A percentile compares a stretch with the other conserved stretches of the same genome.
Evolutionary conservation across 257 asterid genomes (phyloP).

Genomic region (Galeopsis tetrahit): DNA sequence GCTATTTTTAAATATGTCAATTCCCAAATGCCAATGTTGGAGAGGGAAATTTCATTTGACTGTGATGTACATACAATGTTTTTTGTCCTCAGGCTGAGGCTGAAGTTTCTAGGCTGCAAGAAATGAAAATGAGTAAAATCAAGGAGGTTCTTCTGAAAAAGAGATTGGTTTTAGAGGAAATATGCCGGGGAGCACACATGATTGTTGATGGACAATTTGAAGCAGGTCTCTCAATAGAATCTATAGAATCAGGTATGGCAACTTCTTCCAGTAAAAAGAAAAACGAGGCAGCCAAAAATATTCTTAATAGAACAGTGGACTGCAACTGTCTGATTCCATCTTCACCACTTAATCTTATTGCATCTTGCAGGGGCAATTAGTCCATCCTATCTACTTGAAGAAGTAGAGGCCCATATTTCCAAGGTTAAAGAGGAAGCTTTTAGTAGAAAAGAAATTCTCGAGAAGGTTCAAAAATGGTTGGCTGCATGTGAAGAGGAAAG

Average conservation of each 20-base stretch:
- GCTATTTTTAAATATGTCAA: background rate
- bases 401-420: conserved; percentile 68
- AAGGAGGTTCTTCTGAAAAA: conserved; percentile 81
- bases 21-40: background rate
- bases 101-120: conserved; percentile 73
- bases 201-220: conserved; percentile 55
- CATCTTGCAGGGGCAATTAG: conserved; percentile 60
- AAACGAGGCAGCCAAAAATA: conserved; percentile 2
- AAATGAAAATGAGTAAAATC: conserved; percentile 70
- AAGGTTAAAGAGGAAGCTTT: conserved; percentile 74
- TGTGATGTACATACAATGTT: conserved; percentile 20
- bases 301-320: background rate
- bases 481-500: conserved; percentile 85
- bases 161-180: conserved; percentile 64
- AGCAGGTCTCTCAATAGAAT: conserved; percentile 51
- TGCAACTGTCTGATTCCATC: conserved; percentile 3
- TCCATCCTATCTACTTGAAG: conserved; percentile 70
- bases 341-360: conserved; percentile 7
- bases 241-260: conserved; percentile 71
- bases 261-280: background rate
- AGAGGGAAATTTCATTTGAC: conserved; percentile 7
- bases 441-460: conserved; percentile 85
- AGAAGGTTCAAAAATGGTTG: conserved; percentile 87
- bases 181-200: conserved; percentile 75
- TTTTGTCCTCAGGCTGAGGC: conserved; percentile 68